Conservation (phyloP, 352 stramenopile species). For the Globisporangium megalacanthum region DNA sequence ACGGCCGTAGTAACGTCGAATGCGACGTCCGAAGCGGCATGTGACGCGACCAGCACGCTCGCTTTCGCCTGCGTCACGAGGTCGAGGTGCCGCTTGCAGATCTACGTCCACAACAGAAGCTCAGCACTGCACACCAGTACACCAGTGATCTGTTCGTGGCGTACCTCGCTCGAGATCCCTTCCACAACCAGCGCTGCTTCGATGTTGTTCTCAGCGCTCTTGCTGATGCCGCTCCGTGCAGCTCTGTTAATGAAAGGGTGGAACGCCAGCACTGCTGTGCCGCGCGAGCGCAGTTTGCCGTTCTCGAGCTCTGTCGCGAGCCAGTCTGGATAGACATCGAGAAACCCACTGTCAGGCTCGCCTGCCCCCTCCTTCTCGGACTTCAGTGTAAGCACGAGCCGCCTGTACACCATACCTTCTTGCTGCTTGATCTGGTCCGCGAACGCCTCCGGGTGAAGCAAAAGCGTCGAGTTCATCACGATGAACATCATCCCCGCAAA, state of each 20-base stretch:
- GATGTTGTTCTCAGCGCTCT: constrained; percentile 13
- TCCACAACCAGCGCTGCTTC: constrained; percentile 5
- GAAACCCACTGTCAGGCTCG: neutral
- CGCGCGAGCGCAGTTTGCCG: constrained; percentile 68
- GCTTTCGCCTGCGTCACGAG: constrained; percentile 32
- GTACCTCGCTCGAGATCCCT: constrained; percentile 3
- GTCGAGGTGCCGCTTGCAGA: constrained; percentile 27
- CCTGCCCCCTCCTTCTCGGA: neutral
- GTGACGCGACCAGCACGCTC: constrained; percentile 31
- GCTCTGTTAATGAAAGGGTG: constrained; percentile 21
- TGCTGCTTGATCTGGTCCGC: constrained; percentile 31
- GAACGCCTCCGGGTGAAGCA: constrained; percentile 23
- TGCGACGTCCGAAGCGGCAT: constrained; percentile 20
- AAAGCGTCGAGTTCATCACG: constrained; percentile 54
- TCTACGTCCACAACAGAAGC: constrained; percentile 10
- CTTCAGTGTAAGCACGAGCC: neutral
- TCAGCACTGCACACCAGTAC: too few species aligned
- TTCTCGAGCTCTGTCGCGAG: constrained; percentile 73
- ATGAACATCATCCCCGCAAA: constrained; percentile 77
- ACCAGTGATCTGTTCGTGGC: neutral
- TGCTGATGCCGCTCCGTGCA: neutral
- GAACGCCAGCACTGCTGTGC: constrained; percentile 53
- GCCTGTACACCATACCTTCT: constrained; percentile 29
- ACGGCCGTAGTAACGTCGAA: constrained; percentile 28
- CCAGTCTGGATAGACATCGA: constrained; percentile 39